phyloP scores from a whole-genome alignment of 2,329 filamentous ascomycete species.

The Colletotrichum navitas region DNA sequence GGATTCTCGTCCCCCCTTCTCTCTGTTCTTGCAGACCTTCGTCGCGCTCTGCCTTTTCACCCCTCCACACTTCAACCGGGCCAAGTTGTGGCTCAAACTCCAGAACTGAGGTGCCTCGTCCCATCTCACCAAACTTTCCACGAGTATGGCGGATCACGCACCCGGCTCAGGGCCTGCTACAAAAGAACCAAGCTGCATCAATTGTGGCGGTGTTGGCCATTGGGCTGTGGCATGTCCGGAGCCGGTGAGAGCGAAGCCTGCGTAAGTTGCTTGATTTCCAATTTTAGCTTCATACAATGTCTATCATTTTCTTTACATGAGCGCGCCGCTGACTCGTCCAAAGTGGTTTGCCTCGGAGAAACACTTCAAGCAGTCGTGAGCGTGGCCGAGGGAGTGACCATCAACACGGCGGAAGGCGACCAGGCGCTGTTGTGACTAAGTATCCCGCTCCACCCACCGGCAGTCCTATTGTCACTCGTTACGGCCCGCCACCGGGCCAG shows the following conservation, averaged over 20 bases:
- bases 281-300: background rate
- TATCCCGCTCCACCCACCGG: constrained; percentile 37
- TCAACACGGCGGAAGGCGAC: constrained; percentile 28
- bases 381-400: constrained; percentile 24
- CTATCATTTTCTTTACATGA: background rate
- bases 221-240: constrained; percentile 41
- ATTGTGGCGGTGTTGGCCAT: constrained; percentile 40
- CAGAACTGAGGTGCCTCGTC: background rate
- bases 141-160: constrained; percentile 34
- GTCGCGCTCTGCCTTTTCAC: background rate
- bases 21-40: background rate
- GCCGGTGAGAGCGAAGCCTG: constrained; percentile 38
- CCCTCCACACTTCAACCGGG: background rate
- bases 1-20: background rate
- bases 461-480: constrained; percentile 40
- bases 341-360: constrained; percentile 34
- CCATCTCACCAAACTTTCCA: background rate
- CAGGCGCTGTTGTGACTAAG: constrained; percentile 38
- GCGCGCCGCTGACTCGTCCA: constrained; percentile 15
- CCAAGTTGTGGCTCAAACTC: background rate
- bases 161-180: constrained; percentile 33
- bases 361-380: constrained; percentile 24
- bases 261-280: constrained; percentile 26
- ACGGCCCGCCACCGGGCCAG: constrained; percentile 38
- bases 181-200: constrained; percentile 41